phyloP scores from a whole-genome alignment of 2,329 filamentous ascomycete genomes.

The Talaromyces sp. region DNA sequence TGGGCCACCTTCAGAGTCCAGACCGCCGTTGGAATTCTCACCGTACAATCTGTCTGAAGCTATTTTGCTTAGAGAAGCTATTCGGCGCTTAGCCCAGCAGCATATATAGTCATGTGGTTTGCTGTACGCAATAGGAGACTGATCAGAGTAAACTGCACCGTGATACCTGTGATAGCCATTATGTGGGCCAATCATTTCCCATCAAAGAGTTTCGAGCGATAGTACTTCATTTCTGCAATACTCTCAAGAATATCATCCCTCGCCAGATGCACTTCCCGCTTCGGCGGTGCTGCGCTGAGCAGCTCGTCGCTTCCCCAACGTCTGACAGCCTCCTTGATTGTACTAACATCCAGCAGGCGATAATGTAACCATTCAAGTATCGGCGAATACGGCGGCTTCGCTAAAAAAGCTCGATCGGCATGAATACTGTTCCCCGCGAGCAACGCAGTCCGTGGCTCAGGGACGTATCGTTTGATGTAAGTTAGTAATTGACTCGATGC shows the following conservation, averaged over 20 bases:
- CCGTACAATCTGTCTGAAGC: background rate
- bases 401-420: slow-evolving; percentile 78
- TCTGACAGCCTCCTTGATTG: slow-evolving; percentile 82
- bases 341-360: slow-evolving; percentile 86
- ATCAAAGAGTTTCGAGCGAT: slow-evolving; percentile 66
- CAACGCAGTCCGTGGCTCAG: slow-evolving; percentile 63
- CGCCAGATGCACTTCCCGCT: slow-evolving; percentile 76
- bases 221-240: slow-evolving; percentile 85
- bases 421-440: slow-evolving; percentile 93
- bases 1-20: background rate
- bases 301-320: slow-evolving; percentile 70
- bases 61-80: background rate
- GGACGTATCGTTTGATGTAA: slow-evolving; percentile 73
- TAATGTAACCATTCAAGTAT: slow-evolving; percentile 80
- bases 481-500: slow-evolving; percentile 70
- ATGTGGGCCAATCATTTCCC: slow-evolving; percentile 4
- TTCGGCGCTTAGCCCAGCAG: too few relatives aligned
- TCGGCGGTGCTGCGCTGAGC: slow-evolving; percentile 62
- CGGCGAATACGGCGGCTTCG: slow-evolving; percentile 66
- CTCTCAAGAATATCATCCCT: slow-evolving; percentile 90
- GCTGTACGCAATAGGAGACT: background rate
- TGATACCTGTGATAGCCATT: background rate
- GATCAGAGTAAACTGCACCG: background rate
- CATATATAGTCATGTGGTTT: too few relatives aligned
- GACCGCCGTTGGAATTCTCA: background rate